A percentile compares a stretch with the other conserved stretches of the same genome.
phyloP scores from a whole-genome alignment of 805 yeast species.

The Nakazawaea wyomingensis region DNA sequence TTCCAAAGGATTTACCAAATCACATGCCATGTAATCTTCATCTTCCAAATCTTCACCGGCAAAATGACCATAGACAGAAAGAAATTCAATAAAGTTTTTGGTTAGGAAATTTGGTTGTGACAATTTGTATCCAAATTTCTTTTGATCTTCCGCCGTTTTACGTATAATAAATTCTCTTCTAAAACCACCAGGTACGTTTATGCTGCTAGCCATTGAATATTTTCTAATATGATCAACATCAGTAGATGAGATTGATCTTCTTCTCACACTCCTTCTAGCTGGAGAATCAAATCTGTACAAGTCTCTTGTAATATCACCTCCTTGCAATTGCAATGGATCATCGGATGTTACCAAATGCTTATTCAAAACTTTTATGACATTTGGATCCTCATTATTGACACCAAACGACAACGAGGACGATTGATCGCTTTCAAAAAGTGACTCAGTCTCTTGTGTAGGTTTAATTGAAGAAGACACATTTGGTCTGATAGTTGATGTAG shows the following conservation, averaged over 20 bases:
- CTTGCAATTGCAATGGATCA: conserved; percentile 34
- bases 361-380: conserved; percentile 26
- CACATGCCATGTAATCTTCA: conserved; percentile 53
- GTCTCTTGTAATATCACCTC: conserved; percentile 50
- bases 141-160: conserved; percentile 15
- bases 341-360: conserved; percentile 32
- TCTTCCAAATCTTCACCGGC: conserved; percentile 81
- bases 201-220: conserved; percentile 59
- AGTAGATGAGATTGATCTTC: conserved; percentile 24
- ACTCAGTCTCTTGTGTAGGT: conserved; percentile 20
- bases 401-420: conserved; percentile 18
- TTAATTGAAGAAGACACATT: conserved; percentile 12
- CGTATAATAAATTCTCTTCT: conserved; percentile 59
- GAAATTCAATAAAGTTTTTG: conserved; percentile 69
- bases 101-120: conserved; percentile 48
- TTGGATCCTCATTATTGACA: conserved; percentile 26
- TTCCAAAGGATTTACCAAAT: conserved; percentile 26
- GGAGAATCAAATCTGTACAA: conserved; percentile 26
- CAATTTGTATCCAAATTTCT: conserved; percentile 24
- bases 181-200: conserved; percentile 81
- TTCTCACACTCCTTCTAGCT: conserved; percentile 21
- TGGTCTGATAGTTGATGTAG: conserved; percentile 14
- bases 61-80: conserved; percentile 78
- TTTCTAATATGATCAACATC: conserved; percentile 36
- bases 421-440: conserved; percentile 16